Evolutionary conservation across 164 flowering plant species (phyloP), one percentile per base, ranked within the genome.

Genomic region (Buxus sempervirens): DNA sequence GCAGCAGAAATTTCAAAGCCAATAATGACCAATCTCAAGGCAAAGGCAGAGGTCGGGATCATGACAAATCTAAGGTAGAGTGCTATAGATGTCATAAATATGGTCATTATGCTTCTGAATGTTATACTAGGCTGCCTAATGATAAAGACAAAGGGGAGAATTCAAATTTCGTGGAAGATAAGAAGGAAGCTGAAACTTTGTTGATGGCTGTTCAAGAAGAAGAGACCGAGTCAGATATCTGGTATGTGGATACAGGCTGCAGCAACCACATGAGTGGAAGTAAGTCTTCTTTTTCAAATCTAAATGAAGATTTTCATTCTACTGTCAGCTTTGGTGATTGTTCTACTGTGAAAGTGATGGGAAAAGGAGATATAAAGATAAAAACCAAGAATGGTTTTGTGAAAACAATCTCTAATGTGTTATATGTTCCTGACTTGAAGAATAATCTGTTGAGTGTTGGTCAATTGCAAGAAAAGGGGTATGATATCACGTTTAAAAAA

Each of bases 21-120:
- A n/a, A n/a, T n/a, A n/a, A n/a, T n/a, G n/a, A n/a, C n/a, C n/a
- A n/a, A n/a, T n/a, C n/a, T 22, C 32, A 70, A 45, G 61, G 73
- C 18, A 58, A 66, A 42, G 63, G 68, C 24, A 38, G 64, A 57
- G 42, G 20, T 23, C 27, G 10, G 32, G 24, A 60, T 21, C 68
- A 62, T 68, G 74, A 76, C 64, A 76, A 76, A 70, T 73, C 79
- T 15, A 73, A 69, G 69, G 60, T 77, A 61, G 58, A 77, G 59
- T 77, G 75, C 36, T 77, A n/a, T 66, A 54, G 65, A 45, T 73
- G 77, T 60, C 73, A 56, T 36, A 53, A 75, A 54, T 42, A 28
- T 71, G 73, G 69, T 23, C 73, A 71, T 65, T 71, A 55, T 64
- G 21, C 23, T 13, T 63, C 28, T 25, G 73, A 71, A 48, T 71